Conservation (phyloP, 2,329 filamentous ascomycete species). For the Catunica adiposa region DNA sequence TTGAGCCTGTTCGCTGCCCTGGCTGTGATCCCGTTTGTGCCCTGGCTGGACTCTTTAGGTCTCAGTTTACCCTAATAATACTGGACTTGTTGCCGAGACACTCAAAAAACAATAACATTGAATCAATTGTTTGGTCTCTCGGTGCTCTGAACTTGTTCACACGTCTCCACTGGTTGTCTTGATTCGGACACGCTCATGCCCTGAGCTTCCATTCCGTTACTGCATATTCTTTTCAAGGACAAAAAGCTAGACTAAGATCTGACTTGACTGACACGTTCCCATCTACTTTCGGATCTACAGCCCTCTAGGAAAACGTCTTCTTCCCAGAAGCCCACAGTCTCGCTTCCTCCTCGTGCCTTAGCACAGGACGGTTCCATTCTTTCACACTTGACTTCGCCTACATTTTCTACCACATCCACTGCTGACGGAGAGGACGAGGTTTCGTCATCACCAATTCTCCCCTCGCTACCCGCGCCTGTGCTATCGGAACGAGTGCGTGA, state of each 20-base stretch:
- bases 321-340: constrained; percentile 27
- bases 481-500: constrained; percentile 39
- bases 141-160: too few relatives aligned
- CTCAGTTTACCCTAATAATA: too few relatives aligned
- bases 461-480: constrained; percentile 40
- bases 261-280: neutral
- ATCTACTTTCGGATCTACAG: constrained; percentile 15
- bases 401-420: constrained; percentile 45
- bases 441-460: constrained; percentile 38
- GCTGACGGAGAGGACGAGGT: constrained; percentile 37
- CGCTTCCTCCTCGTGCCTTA: constrained; percentile 41
- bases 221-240: too few relatives aligned
- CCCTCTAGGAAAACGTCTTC: constrained; percentile 36
- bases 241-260: neutral
- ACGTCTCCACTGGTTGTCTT: too few relatives aligned
- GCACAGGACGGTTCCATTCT: constrained; percentile 39
- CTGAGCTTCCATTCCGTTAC: too few relatives aligned
- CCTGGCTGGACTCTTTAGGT: neutral
- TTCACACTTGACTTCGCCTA: constrained; percentile 34
- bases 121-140: neutral
- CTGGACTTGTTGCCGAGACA: neutral
- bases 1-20: constrained; percentile 2
- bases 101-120: neutral
- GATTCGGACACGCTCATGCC: too few relatives aligned
- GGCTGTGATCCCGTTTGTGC: neutral